Base-by-base conservation (phyloP, 148 eudicot species). In the Fallopia convolvulus region DNA sequence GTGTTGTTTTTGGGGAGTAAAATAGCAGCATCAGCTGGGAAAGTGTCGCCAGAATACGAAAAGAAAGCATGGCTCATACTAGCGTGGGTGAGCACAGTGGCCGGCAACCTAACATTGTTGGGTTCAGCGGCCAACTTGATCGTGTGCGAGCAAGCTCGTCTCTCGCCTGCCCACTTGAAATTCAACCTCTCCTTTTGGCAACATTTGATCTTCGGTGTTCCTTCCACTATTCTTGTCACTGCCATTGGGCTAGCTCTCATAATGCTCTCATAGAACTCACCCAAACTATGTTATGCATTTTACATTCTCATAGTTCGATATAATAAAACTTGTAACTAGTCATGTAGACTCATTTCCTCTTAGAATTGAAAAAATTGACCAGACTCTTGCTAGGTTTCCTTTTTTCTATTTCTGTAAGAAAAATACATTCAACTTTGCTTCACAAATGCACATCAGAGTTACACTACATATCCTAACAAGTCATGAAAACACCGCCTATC, bases 101-200 rank as follows among this genome's bases (percentile, higher is more conserved):
- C 98, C 0, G 98, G 98, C 56, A 94, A 94, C 79, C 83, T 94
- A 41, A 87, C 98, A 5, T 86, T 92, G 6, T 66, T 94, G 58
- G 98, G 98, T 56, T 94, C 98, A 20, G 98, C 98, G 0, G 98
- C 98, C 50, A 94, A 94, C 87, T 78, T 94, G 81, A 94, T 94
- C 36, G 95, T 94, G 70, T 94, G 97, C 10, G 97, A 94, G 84
- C 98, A 94, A 83, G 98, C 98, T 83, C 93, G 95, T 23, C 86
- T 86, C 0, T 87, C 95, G 72, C 93, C 89, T 14, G 90, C 89
- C 15, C 83, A 75, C 78, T 72, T 83, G 3, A 88, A 88, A 8
- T 94, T 88, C 87, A 94, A 86, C 82, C 83, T 94, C 41, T 80
- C 93, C 21, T 94, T 94, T 74, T 92, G 89, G 95, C 83, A 79